Conservation (phyloP, 352 stramenopile species). For the Thraustochytrium sp. region DNA sequence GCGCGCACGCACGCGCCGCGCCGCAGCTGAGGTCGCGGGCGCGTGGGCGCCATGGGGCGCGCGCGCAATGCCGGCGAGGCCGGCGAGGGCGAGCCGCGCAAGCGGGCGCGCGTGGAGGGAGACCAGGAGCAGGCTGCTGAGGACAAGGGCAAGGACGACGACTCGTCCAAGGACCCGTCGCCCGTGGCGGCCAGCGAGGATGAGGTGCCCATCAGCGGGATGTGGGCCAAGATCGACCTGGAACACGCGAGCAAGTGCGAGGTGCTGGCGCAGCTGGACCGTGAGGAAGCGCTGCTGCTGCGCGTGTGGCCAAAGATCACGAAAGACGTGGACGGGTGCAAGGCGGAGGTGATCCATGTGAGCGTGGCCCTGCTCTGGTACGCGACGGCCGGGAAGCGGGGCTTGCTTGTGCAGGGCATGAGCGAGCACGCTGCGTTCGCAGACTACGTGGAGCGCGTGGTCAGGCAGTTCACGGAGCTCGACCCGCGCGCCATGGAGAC, state of each 20-base stretch:
- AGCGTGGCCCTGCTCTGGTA: slow-evolving; percentile 14
- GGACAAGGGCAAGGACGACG: too few species aligned
- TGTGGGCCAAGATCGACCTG: not conserved
- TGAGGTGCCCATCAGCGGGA: not conserved
- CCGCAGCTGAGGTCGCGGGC: too few species aligned
- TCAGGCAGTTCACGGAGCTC: slow-evolving; percentile 4
- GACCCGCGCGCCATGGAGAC: not conserved
- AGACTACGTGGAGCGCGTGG: not conserved
- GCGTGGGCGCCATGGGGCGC: too few species aligned
- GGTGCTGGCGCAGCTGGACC: slow-evolving; percentile 3
- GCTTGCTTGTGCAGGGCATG: not conserved
- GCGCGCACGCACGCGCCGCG: too few species aligned
- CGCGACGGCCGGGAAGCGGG: not conserved
- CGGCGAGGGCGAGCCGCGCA: too few species aligned
- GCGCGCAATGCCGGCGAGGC: too few species aligned
- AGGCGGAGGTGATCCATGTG: not conserved
- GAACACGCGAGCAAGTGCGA: not conserved
- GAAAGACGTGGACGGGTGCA: not conserved
- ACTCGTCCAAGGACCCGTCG: too few species aligned
- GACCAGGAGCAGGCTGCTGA: too few species aligned
- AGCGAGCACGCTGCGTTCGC: not conserved
- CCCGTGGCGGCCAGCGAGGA: too few species aligned
- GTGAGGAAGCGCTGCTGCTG: not conserved
- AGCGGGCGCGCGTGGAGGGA: too few species aligned
- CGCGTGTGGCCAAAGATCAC: not conserved